These are phyloP conservation scores for Boechera retrofracta DNA, from an alignment of 345 rosid genomes.

Conservation along the genomic window DNA sequence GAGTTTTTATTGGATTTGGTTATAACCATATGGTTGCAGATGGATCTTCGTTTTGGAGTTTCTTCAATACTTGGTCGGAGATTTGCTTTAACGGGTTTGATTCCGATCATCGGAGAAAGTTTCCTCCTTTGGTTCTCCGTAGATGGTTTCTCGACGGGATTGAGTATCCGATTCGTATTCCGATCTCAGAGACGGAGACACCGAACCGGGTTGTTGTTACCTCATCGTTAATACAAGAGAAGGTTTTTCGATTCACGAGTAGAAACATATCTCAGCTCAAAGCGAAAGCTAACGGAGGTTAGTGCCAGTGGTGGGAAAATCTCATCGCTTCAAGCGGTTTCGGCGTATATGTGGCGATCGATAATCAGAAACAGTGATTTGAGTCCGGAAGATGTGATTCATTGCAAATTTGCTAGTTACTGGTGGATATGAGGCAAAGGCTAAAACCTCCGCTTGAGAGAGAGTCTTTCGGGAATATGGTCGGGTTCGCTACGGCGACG, in stretches of 20 bases:
- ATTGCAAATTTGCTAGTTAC: slow-evolving; percentile 4
- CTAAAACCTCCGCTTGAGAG: slow-evolving; percentile 28
- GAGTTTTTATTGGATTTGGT: slow-evolving; percentile 43
- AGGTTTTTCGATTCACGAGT: slow-evolving; percentile 45
- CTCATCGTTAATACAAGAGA: slow-evolving; percentile 34
- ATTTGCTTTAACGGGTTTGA: slow-evolving; percentile 40
- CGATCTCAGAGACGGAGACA: slow-evolving; percentile 27
- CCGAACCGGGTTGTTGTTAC: not conserved
- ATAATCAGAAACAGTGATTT: slow-evolving; percentile 16
- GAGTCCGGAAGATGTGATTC: slow-evolving; percentile 21
- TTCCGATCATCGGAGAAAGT: not conserved
- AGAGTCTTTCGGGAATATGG: slow-evolving; percentile 35
- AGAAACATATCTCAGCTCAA: slow-evolving; percentile 40
- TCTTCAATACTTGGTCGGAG: slow-evolving; percentile 52
- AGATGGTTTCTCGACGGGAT: slow-evolving; percentile 37
- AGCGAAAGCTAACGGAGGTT: slow-evolving; percentile 42
- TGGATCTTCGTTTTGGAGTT: slow-evolving; percentile 51
- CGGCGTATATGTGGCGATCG: slow-evolving; percentile 40
- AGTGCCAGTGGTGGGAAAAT: slow-evolving; percentile 14
- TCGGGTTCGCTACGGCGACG: slow-evolving; percentile 22
- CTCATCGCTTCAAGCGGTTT: slow-evolving; percentile 48
- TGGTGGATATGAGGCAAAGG: slow-evolving; percentile 38
- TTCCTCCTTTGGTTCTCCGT: slow-evolving; percentile 31
- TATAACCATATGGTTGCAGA: slow-evolving; percentile 46
- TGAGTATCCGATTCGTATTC: slow-evolving; percentile 40